Evolutionary conservation across 441 rosid genomes (phyloP).

Genomic region (Daphne laureola): DNA sequence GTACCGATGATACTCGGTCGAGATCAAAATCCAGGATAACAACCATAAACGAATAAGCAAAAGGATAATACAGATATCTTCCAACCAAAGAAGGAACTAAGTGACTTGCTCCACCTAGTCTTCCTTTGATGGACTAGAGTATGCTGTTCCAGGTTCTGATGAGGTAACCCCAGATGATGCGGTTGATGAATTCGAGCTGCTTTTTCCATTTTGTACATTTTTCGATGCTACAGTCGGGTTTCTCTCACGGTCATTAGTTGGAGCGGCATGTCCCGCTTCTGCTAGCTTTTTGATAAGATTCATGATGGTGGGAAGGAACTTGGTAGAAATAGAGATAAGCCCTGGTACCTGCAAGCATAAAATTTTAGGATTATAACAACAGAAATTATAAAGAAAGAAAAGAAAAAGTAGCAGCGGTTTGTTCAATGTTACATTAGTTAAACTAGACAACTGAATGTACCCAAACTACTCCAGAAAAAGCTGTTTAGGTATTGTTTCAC

Average conservation of each 20-base stretch:
- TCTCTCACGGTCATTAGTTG: conserved; percentile 34
- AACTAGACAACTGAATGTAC: no score
- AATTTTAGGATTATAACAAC: no score
- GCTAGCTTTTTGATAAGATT: conserved; percentile 81
- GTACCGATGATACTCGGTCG: conserved; percentile 6
- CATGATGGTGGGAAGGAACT: conserved; percentile 83
- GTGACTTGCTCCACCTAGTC: conserved; percentile 19
- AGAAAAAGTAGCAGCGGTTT: no score
- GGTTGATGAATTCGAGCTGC: conserved; percentile 26
- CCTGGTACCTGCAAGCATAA: conserved; percentile 71
- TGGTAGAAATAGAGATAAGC: conserved; percentile 70
- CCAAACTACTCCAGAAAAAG: no score
- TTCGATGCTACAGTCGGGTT: conserved; percentile 26
- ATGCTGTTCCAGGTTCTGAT: conserved; percentile 22
- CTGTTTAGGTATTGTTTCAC: no score
- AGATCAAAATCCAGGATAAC: conserved; percentile 13
- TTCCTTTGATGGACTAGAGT: conserved; percentile 34
- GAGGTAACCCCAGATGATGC: conserved; percentile 39
- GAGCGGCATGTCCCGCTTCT: conserved; percentile 70
- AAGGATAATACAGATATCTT: conserved; percentile 16
- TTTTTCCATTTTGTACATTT: conserved; percentile 32
- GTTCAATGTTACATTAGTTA: no score
- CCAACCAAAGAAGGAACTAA: neutral
- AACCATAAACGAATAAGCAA: conserved; percentile 7
- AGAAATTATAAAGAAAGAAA: no score